Conservation (phyloP, 495 filamentous ascomycete species). For the Entonaema liquescens region DNA sequence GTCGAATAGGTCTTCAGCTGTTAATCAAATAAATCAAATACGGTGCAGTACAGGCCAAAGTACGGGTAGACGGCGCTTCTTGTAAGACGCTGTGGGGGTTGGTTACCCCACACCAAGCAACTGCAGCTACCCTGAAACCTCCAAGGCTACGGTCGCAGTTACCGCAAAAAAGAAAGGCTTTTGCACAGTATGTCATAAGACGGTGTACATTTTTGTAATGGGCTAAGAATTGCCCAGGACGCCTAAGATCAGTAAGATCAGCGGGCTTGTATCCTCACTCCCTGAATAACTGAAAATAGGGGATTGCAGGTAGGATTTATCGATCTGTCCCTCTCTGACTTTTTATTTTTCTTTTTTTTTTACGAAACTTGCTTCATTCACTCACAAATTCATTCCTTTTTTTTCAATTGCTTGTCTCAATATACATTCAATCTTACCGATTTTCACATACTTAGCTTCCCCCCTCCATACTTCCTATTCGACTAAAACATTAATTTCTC, state of each 20-base stretch:
- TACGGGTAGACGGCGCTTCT: background rate
- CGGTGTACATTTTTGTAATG: constrained; percentile 26
- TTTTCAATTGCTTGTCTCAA: background rate
- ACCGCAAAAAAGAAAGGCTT: constrained; percentile 31
- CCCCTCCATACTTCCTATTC: background rate
- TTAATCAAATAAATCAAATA: constrained; percentile 18
- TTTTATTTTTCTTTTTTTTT: constrained; percentile 15
- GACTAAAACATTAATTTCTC: constrained; percentile 13
- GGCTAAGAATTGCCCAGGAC: background rate
- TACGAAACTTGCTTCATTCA: constrained; percentile 18
- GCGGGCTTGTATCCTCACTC: constrained; percentile 17
- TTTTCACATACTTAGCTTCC: constrained; percentile 8
- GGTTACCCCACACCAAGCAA: constrained; percentile 34
- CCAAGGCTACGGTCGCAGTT: constrained; percentile 34
- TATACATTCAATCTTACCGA: constrained; percentile 11
- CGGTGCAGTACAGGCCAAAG: constrained; percentile 1
- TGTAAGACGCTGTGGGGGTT: constrained; percentile 31
- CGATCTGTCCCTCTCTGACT: constrained; percentile 18
- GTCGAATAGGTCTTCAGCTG: constrained; percentile 1
- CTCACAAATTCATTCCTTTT: background rate
- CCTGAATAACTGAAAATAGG: constrained; percentile 39
- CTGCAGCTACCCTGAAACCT: constrained; percentile 26
- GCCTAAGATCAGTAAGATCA: constrained; percentile 23
- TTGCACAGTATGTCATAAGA: constrained; percentile 21
- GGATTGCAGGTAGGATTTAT: constrained; percentile 40